Evolutionary conservation across 441 rosid species (phyloP), one percentile per base, ranked within the genome.

Genomic region (Geranium incanum): DNA sequence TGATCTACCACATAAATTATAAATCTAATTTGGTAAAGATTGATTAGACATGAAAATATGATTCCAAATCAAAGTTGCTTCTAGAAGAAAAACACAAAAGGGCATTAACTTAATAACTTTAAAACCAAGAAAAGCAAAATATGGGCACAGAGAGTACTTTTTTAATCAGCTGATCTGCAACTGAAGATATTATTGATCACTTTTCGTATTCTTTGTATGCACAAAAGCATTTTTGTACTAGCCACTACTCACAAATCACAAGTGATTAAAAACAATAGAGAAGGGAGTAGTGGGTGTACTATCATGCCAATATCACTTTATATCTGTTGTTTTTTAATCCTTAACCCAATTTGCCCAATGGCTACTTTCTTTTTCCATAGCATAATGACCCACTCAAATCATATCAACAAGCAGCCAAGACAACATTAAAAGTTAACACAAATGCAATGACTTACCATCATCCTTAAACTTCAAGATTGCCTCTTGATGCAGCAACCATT

Each of bases 231-330:
- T 18, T 60, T 19, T 60, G 65, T 60, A 60, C 65, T 60, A 60
- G 28, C 64, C 33, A 57, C 64, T 18, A 57, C 23, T 57, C 64
- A 19, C 64, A 57, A 57, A 12, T 57, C 62, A 55, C 21, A 15
- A 55, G 21, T 55, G 64, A 57, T 6, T 16, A 57, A 60, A 60
- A 60, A 60, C 11, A 60, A 60, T 60, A 21, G 65, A 60, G 65
- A 59, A 59, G 21, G 11, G 65, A 60, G 13, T 19, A 60, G 65
- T 60, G 65, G 65, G 65, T 60, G 65, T 60, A 60, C 65, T 60
- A 60, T 12, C 65, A 60, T 60, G 36, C 65, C 65, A 13, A 8
- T 60, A 60, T 60, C 21, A 36, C 65, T 60, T 21, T 60, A 7
- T 60, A 60, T 60, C 65, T 21, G 13, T 60, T 21, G 65, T 23